phyloP scores from a whole-genome alignment of 257 asterid species.

The Plantago ovata region DNA sequence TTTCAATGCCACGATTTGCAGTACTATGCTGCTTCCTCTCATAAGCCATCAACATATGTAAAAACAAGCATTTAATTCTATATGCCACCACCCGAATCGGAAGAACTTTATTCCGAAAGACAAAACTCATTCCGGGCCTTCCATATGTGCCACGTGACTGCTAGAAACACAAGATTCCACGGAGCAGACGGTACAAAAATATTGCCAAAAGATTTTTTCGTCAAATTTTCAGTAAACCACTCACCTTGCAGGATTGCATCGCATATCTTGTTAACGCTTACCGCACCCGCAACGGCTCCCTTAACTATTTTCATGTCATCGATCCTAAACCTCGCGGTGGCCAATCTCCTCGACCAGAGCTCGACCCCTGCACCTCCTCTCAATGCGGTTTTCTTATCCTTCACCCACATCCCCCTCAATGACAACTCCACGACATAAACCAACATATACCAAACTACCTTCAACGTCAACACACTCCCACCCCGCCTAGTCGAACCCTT shows the following conservation, averaged over 20 bases:
- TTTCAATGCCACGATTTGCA: no score
- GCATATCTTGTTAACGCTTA: slow-evolving; percentile 22
- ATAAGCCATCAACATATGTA: not conserved
- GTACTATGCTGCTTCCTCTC: not conserved
- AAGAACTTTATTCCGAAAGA: no score
- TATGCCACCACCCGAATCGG: no score
- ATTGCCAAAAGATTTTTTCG: no score
- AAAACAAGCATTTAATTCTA: no score
- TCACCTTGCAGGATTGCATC: no score
- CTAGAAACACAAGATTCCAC: no score
- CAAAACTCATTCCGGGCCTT: no score
- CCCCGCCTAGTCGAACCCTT: slow-evolving; percentile 9
- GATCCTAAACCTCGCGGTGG: slow-evolving; percentile 44
- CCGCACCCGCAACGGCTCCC: slow-evolving; percentile 36
- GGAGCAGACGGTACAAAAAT: no score
- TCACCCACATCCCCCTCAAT: slow-evolving; percentile 31
- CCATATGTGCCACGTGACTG: no score
- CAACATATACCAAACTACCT: slow-evolving; percentile 34
- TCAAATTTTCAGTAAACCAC: not conserved
- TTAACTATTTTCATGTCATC: slow-evolving; percentile 48
- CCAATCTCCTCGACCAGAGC: slow-evolving; percentile 50
- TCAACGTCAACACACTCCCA: slow-evolving; percentile 25
- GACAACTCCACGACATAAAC: slow-evolving; percentile 28
- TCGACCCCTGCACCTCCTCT: slow-evolving; percentile 56
- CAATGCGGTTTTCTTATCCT: slow-evolving; percentile 30